phyloP scores from a whole-genome alignment of 345 rosid genomes.

The Diplotaxis tenuifolia region DNA sequence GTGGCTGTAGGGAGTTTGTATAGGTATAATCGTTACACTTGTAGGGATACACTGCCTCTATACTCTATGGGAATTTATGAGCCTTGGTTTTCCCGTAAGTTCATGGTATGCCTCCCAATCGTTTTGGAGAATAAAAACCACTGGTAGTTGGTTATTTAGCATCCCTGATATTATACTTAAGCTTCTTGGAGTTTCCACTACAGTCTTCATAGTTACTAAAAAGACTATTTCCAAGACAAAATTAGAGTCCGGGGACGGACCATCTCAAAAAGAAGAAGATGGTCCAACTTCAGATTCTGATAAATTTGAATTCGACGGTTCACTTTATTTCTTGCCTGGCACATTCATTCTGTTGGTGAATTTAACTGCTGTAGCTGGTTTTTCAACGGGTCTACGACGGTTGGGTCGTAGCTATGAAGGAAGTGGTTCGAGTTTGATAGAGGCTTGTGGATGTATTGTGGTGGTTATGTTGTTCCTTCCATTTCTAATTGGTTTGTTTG shows the following conservation, averaged over 20 bases:
- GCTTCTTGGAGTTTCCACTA: slow-evolving; percentile 49
- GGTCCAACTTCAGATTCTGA: background rate
- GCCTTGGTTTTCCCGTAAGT: background rate
- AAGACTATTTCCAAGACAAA: slow-evolving; percentile 38
- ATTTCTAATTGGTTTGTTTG: slow-evolving; percentile 52
- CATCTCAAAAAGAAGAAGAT: slow-evolving; percentile 3
- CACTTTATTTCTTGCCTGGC: slow-evolving; percentile 51
- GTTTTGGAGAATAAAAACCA: slow-evolving; percentile 17
- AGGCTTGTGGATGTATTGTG: slow-evolving; percentile 40
- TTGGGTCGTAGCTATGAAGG: slow-evolving; percentile 1
- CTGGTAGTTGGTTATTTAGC: slow-evolving; percentile 50
- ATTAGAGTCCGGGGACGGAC: background rate
- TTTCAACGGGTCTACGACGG: slow-evolving; percentile 14
- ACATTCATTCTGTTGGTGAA: slow-evolving; percentile 49
- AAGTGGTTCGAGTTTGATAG: slow-evolving; percentile 38
- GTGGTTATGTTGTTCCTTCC: slow-evolving; percentile 47
- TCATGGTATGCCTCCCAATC: slow-evolving; percentile 19
- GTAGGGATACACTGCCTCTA: slow-evolving; percentile 26
- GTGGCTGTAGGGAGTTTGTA: slow-evolving; percentile 20
- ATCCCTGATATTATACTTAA: slow-evolving; percentile 35
- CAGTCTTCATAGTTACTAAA: slow-evolving; percentile 50
- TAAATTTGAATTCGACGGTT: slow-evolving; percentile 50
- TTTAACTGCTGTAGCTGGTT: slow-evolving; percentile 32
- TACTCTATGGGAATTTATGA: slow-evolving; percentile 30
- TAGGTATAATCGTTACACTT: slow-evolving; percentile 2